Evolutionary conservation across 208 protist species (phyloP).

Genomic region (Blastocrithidia nonstop): DNA sequence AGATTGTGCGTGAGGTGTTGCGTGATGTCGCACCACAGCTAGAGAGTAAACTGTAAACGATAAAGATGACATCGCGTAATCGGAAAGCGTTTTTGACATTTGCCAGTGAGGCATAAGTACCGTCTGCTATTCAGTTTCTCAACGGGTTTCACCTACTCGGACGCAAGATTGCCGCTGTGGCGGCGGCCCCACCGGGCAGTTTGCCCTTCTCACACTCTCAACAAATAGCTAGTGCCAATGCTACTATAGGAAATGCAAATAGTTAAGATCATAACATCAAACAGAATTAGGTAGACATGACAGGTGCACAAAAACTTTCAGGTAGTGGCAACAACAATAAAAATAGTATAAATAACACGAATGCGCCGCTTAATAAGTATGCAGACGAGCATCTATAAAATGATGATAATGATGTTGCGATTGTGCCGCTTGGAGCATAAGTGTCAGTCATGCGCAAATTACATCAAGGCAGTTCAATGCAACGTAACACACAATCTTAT

Average conservation of each 20-base stretch:
- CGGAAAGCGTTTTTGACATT: constrained; percentile 85
- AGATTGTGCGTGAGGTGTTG: constrained; percentile 81
- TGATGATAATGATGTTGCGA: constrained; percentile 9
- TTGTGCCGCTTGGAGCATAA: constrained; percentile 12
- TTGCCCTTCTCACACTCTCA: constrained; percentile 57
- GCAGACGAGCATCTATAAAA: not conserved
- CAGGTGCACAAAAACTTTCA: not conserved
- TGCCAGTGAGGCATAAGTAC: constrained; percentile 42
- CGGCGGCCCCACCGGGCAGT: constrained; percentile 58
- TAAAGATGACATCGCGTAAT: constrained; percentile 86
- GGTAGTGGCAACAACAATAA: not conserved
- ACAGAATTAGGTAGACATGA: not conserved
- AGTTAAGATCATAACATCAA: constrained; percentile 5
- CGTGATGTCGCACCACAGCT: constrained; percentile 74
- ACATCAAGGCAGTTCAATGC: too few relatives aligned
- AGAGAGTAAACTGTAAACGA: constrained; percentile 64
- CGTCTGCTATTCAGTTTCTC: constrained; percentile 56
- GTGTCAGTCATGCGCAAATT: not conserved
- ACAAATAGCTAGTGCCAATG: not conserved
- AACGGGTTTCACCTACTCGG: constrained; percentile 74
- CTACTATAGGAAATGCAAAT: not conserved
- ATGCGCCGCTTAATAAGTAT: too few relatives aligned
- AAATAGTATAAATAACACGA: not conserved
- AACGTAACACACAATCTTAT: too few relatives aligned
- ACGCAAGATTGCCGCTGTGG: constrained; percentile 42